Percentiles rank a stretch among this genome's conserved stretches.
These are phyloP conservation scores for Neurospora intermedia DNA, from an alignment of 495 filamentous ascomycete species.

Conservation along the genomic window DNA sequence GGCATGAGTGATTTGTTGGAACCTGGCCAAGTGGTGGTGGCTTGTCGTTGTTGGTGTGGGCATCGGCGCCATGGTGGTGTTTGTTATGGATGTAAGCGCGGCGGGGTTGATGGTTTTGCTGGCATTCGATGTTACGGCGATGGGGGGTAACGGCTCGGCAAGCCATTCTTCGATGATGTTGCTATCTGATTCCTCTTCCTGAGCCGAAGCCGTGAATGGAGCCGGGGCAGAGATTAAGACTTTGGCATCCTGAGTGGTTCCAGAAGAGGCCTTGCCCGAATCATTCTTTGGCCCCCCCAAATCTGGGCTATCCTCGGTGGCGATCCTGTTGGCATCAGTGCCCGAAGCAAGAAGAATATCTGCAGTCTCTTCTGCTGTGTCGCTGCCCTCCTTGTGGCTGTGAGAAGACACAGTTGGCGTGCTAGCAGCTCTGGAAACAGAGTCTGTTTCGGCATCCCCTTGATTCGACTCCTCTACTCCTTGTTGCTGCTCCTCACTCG, in stretches of 20 bases:
- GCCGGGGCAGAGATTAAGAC: neutral
- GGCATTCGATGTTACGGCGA: neutral
- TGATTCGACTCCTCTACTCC: neutral
- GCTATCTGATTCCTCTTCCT: conserved; percentile 13
- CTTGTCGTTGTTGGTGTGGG: neutral
- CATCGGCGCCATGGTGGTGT: neutral
- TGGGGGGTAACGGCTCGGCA: conserved; percentile 13
- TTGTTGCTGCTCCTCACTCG: neutral
- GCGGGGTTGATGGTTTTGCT: neutral
- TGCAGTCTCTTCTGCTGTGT: neutral
- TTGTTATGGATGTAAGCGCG: neutral
- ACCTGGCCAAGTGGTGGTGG: neutral
- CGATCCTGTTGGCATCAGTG: neutral
- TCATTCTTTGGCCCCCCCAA: neutral
- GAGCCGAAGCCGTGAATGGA: neutral
- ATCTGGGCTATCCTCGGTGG: neutral
- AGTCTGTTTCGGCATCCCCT: neutral
- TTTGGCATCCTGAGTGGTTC: neutral
- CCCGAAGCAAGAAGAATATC: neutral
- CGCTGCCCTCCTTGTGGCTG: neutral
- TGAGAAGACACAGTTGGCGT: neutral
- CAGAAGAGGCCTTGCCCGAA: neutral
- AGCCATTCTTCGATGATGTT: conserved; percentile 24
- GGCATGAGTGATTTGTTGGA: neutral
- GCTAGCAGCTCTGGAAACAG: neutral